phyloP scores from a whole-genome alignment of 2,329 filamentous ascomycete species.

The Nigrospora oryzae region DNA sequence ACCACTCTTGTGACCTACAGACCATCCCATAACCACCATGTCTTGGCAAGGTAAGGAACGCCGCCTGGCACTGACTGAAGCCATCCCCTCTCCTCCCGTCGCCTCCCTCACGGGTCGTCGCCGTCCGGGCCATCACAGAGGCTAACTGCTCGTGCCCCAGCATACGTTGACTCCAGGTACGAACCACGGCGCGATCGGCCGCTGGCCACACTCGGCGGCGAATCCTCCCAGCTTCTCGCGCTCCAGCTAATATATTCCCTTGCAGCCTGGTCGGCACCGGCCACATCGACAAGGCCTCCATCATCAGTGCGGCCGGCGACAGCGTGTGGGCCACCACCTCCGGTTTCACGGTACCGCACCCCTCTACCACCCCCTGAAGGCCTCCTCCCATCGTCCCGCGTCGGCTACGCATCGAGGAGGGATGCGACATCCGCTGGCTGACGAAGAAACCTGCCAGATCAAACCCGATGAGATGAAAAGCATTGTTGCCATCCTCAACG shows the following conservation, averaged over 20 bases:
- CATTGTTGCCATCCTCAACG: constrained; percentile 43
- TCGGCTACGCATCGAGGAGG: no score
- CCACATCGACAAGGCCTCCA: constrained; percentile 76
- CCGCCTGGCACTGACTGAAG: constrained; percentile 6
- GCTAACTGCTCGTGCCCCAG: constrained; percentile 14
- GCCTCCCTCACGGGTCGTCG: background rate
- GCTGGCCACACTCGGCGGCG: no score
- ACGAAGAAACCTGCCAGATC: constrained; percentile 34
- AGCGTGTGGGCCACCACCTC: constrained; percentile 67
- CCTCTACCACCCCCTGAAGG: background rate
- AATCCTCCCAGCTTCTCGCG: no score
- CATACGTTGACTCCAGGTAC: constrained; percentile 57
- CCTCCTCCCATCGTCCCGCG: background rate
- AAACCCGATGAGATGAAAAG: constrained; percentile 51
- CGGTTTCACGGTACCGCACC: constrained; percentile 60
- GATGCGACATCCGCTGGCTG: background rate
- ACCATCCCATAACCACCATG: constrained; percentile 33
- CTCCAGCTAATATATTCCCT: no score
- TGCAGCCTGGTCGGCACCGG: constrained; percentile 69
- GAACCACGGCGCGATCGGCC: constrained; percentile 2
- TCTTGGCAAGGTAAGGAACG: constrained; percentile 63
- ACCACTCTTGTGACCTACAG: background rate
- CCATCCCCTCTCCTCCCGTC: background rate
- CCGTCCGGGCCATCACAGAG: no score
- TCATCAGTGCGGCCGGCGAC: constrained; percentile 74